A percentile compares a stretch with the other conserved stretches of the same genome.
These are phyloP conservation scores for Chalaropsis thielavioides DNA, from an alignment of 2,329 filamentous ascomycete genomes.

Conservation along the genomic window DNA sequence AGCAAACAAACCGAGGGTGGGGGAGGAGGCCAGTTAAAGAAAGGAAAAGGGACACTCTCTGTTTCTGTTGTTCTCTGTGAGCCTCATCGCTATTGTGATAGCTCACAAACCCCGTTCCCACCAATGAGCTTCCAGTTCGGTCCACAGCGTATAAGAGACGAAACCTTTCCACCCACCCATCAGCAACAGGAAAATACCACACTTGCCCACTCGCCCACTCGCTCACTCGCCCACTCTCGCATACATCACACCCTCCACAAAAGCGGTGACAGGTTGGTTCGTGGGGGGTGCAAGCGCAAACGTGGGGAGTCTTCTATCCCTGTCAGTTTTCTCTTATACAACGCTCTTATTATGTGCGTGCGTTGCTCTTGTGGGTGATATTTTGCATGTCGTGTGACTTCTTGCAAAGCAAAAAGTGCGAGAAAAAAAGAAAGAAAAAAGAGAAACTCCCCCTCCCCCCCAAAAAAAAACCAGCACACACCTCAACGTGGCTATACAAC, in stretches of 20 bases:
- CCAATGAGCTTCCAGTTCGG: too few species aligned
- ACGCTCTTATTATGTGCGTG: background rate
- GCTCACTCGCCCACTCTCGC: background rate
- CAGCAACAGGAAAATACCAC: too few species aligned
- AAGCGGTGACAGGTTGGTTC: constrained; percentile 10
- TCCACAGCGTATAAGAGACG: too few species aligned
- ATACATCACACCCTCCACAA: constrained; percentile 1
- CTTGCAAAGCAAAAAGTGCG: background rate
- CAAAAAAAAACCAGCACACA: too few species aligned
- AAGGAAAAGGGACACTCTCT: too few species aligned
- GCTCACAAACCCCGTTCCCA: background rate
- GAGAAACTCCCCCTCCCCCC: too few species aligned
- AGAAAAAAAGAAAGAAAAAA: background rate
- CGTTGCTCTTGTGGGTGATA: background rate
- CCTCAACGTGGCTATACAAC: background rate
- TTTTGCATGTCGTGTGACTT: constrained; percentile 2
- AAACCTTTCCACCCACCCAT: too few species aligned
- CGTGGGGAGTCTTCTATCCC: constrained; percentile 6
- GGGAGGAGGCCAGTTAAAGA: too few species aligned
- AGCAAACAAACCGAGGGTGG: too few species aligned
- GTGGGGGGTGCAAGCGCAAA: constrained; percentile 9
- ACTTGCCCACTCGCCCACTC: background rate
- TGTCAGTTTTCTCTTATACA: constrained; percentile 1
- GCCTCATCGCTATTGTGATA: background rate
- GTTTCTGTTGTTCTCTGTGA: too few species aligned